A percentile compares a stretch with the other conserved stretches of the same genome.
phyloP scores from a whole-genome alignment of 2,329 filamentous ascomycete genomes.

The Clathrospora elynae region DNA sequence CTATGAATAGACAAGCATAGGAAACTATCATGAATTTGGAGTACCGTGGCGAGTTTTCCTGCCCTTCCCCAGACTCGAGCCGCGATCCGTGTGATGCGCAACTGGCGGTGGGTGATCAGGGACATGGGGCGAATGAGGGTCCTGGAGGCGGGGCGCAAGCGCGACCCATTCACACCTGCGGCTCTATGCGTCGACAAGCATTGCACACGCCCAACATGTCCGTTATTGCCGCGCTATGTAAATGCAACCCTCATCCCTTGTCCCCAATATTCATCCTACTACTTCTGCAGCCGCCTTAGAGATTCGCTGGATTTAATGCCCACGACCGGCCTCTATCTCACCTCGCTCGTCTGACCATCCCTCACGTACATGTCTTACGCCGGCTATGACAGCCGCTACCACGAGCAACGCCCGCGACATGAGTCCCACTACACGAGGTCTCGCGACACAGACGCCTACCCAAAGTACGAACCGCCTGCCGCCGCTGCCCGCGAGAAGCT shows the following conservation, averaged over 20 bases:
- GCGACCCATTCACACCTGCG: conserved; percentile 11
- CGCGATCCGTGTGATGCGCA: conserved; percentile 1
- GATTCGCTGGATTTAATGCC: conserved; percentile 6
- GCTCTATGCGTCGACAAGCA: conserved; percentile 20
- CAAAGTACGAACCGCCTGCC: conserved; percentile 24
- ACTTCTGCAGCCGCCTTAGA: conserved; percentile 9
- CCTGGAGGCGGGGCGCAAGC: conserved; percentile 6
- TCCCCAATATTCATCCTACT: conserved; percentile 7
- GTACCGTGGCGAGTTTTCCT: too few relatives aligned
- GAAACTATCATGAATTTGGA: too few relatives aligned
- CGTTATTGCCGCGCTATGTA: conserved; percentile 12
- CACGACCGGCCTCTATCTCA: conserved; percentile 9
- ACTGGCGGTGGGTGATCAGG: conserved; percentile 15
- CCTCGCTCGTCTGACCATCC: conserved; percentile 18
- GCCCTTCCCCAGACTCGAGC: too few relatives aligned
- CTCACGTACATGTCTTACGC: conserved; percentile 28
- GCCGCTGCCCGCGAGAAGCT: conserved; percentile 22
- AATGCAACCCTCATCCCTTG: conserved; percentile 2
- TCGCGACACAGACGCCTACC: conserved; percentile 32
- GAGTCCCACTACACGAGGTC: conserved; percentile 31
- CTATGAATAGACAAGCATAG: too few relatives aligned
- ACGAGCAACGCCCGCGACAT: conserved; percentile 31
- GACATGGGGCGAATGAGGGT: conserved; percentile 12
- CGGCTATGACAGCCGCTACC: conserved; percentile 33
- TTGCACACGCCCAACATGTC: conserved; percentile 16